Evolutionary conservation across 2,329 filamentous ascomycete species (phyloP).

Genomic region (Rutstroemia sydowiana): DNA sequence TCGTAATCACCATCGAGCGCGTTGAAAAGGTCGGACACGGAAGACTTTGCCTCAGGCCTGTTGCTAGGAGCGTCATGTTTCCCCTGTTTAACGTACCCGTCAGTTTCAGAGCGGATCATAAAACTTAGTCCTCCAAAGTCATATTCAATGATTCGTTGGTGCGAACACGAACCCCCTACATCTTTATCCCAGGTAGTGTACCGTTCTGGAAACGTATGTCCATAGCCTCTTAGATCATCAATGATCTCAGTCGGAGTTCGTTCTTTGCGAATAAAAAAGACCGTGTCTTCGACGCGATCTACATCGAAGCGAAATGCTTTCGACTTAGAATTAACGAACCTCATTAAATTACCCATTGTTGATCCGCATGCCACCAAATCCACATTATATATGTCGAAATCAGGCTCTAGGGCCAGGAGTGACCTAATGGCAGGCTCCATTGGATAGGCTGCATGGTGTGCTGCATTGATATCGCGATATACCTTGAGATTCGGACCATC

Average conservation of each 20-base stretch:
- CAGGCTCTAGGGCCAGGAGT: constrained; percentile 32
- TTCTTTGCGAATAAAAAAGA: constrained; percentile 58
- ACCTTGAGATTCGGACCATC: constrained; percentile 35
- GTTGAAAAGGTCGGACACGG: constrained; percentile 18
- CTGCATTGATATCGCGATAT: constrained; percentile 39
- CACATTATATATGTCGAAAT: constrained; percentile 31
- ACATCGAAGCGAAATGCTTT: constrained; percentile 51
- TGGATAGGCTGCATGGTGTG: constrained; percentile 33
- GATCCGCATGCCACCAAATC: constrained; percentile 55
- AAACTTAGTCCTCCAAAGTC: constrained; percentile 44
- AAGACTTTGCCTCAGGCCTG: background rate
- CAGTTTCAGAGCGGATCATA: constrained; percentile 49
- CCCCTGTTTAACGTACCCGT: constrained; percentile 42
- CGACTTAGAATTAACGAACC: constrained; percentile 40
- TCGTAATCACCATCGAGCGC: background rate
- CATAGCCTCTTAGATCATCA: constrained; percentile 48
- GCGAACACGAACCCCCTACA: constrained; percentile 47
- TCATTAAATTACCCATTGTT: constrained; percentile 53
- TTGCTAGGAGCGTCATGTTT: background rate
- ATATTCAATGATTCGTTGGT: constrained; percentile 57
- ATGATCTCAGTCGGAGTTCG: constrained; percentile 52
- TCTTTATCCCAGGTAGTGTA: constrained; percentile 56
- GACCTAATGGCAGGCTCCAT: constrained; percentile 36
- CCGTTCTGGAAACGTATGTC: constrained; percentile 58
- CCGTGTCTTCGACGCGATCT: constrained; percentile 46